phyloP scores from a whole-genome alignment of 495 filamentous ascomycete genomes.

The Chaetomium tenue region DNA sequence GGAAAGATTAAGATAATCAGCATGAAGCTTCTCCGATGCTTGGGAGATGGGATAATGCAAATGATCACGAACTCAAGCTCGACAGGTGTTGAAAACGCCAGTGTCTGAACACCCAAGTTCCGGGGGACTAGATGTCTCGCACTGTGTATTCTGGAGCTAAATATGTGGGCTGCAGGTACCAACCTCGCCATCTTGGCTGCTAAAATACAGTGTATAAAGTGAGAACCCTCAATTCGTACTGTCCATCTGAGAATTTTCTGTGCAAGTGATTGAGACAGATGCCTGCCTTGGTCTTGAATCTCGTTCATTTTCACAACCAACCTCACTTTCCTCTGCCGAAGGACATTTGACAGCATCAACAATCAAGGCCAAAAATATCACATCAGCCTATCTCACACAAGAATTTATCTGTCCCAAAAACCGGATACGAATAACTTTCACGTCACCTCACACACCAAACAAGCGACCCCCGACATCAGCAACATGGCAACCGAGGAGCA shows the following conservation, averaged over 20 bases:
- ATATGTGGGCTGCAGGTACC: no score
- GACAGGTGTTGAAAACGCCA: no score
- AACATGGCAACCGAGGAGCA: conserved; percentile 28
- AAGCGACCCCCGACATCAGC: background rate
- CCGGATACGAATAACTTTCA: background rate
- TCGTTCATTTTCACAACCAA: background rate
- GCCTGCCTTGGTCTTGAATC: background rate
- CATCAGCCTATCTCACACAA: background rate
- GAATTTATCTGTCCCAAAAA: background rate
- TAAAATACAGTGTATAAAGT: background rate
- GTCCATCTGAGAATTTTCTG: background rate
- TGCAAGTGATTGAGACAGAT: background rate
- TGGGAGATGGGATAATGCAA: no score
- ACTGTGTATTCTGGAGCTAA: background rate
- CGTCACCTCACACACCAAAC: background rate
- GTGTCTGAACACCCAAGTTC: no score
- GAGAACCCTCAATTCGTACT: background rate
- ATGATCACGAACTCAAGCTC: no score
- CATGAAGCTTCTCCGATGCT: no score
- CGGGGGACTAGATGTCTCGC: background rate
- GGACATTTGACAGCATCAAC: background rate
- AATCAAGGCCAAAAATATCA: background rate
- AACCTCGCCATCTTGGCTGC: background rate
- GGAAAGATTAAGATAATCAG: no score
- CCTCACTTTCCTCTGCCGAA: background rate